Evolutionary conservation across 139 green algal genomes (phyloP), one percentile per base, ranked within the genome.

Genomic region (Eudorina sp.): DNA sequence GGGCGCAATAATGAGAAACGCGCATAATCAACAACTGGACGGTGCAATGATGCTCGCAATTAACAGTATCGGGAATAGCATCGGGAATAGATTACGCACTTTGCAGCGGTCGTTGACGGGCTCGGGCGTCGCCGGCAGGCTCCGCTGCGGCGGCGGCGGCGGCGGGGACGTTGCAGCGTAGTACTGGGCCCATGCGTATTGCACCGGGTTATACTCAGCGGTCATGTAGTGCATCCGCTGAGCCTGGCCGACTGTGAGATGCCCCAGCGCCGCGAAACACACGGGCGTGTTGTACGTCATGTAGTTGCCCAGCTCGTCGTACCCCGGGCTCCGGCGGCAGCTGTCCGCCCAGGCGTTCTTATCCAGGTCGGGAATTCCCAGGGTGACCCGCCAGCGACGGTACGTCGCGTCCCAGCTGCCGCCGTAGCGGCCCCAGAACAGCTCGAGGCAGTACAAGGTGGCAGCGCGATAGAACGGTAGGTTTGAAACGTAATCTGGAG

Each of bases 301-400:
- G 58, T 75, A 85, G 79, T 85, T 85, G 53, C 79, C 79, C 58
- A 85, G 58, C 38, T 75, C 58, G 58, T 85, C 79, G 79, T 85
- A 85, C 4, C 79, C 58, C n/a, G 34, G n/a, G 2, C n/a, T 27
- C 29, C 29, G 34, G 23, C 53, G 53, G 76, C 76, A 84, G 14
- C 14, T 38, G 38, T 70, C 51, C n/a, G 51, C 76, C 74, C 74
- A 83, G 46, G 74, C 74, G 46, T 68, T 66, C 74, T 46, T 64
- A n/a, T 83, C 74, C 14, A 40, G 25, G 3, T 29, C 74, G 9
- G 76, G 51, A 23, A 84, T 70, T 4, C n/a, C 51, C 48, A 70
- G 76, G 51, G n/a, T 51, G 14, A 13, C 0, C n/a, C n/a, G n/a
- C n/a, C n/a, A n/a, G n/a, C n/a, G n/a, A n/a, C n/a, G n/a, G 5